These are phyloP conservation scores for Abelmoschus esculentus DNA, from an alignment of 345 rosid genomes.

Conservation along the genomic window DNA sequence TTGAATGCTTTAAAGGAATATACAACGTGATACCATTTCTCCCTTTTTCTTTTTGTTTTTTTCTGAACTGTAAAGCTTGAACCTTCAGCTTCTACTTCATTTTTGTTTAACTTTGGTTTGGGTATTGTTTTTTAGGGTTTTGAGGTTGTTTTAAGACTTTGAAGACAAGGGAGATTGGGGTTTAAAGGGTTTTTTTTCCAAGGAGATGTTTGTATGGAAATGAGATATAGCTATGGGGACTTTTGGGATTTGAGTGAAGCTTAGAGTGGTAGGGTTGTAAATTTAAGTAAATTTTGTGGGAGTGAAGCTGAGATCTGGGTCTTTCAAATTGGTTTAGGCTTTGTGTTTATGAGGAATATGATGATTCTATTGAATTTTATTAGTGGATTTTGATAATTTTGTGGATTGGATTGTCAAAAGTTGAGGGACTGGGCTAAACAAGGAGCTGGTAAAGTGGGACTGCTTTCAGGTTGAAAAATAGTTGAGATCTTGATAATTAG, in stretches of 20 bases:
- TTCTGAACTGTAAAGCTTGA: neutral
- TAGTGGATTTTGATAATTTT: neutral
- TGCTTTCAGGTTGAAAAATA: slow-evolving; percentile 10
- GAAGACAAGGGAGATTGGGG: slow-evolving; percentile 5
- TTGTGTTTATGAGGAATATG: slow-evolving; percentile 6
- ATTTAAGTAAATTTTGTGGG: slow-evolving; percentile 11
- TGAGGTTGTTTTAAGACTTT: neutral
- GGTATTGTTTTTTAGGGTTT: slow-evolving; percentile 10
- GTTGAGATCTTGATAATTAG: slow-evolving; percentile 17
- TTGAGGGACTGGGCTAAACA: slow-evolving; percentile 16
- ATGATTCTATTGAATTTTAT: slow-evolving; percentile 18
- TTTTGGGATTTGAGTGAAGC: slow-evolving; percentile 9
- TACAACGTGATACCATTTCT: neutral
- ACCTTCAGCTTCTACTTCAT: slow-evolving; percentile 12
- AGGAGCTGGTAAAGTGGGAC: neutral
- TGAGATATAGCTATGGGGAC: neutral
- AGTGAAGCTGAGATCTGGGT: slow-evolving; percentile 22
- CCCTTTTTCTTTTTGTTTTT: neutral
- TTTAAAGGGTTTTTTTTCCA: neutral
- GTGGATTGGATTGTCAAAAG: slow-evolving; percentile 9
- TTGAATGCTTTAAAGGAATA: slow-evolving; percentile 15
- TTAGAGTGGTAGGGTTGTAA: slow-evolving; percentile 7
- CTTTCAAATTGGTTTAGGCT: slow-evolving; percentile 19
- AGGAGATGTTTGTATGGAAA: slow-evolving; percentile 3
- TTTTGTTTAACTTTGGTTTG: slow-evolving; percentile 7